Evolutionary conservation across 1,284 basidiomycete species (phyloP).

Genomic region (Cutaneotrichosporon cavernicola): DNA sequence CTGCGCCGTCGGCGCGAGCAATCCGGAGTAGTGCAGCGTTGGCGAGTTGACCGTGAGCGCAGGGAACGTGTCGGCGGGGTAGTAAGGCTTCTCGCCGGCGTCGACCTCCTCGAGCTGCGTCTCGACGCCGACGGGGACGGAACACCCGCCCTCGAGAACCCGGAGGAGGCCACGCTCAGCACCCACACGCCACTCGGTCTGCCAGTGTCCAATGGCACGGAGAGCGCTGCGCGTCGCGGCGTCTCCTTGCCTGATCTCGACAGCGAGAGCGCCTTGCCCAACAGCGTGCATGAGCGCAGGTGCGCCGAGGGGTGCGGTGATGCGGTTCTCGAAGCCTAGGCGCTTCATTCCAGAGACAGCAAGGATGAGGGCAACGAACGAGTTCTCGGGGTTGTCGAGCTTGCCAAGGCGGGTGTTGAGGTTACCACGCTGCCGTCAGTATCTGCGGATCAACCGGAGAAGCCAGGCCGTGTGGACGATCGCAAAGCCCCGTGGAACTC

Average conservation of each 20-base stretch:
- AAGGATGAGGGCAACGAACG: slow-evolving; percentile 85
- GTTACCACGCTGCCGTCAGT: slow-evolving; percentile 56
- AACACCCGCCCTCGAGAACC: slow-evolving; percentile 92
- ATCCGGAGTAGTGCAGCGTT: slow-evolving; percentile 48
- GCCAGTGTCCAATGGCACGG: slow-evolving; percentile 67
- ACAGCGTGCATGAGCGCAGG: slow-evolving; percentile 85
- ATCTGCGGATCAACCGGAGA: background rate
- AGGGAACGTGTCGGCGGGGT: slow-evolving; percentile 26
- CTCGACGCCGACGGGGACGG: slow-evolving; percentile 89
- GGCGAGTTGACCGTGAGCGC: slow-evolving; percentile 33
- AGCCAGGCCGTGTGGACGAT: background rate
- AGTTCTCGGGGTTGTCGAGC: slow-evolving; percentile 76
- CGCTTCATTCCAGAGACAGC: slow-evolving; percentile 93
- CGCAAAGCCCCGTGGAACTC: slow-evolving; percentile 52
- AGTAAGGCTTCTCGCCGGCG: slow-evolving; percentile 14
- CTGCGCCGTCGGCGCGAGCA: slow-evolving; percentile 34
- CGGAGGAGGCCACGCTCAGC: slow-evolving; percentile 85
- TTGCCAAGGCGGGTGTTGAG: slow-evolving; percentile 80
- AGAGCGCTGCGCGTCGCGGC: slow-evolving; percentile 63
- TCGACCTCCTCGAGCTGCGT: slow-evolving; percentile 53
- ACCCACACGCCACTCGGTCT: slow-evolving; percentile 69
- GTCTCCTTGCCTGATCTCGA: slow-evolving; percentile 82
- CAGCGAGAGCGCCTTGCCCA: slow-evolving; percentile 85
- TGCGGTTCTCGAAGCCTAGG: slow-evolving; percentile 70
- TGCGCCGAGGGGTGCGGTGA: slow-evolving; percentile 71